Conservation (phyloP, 2,329 filamentous ascomycete species). For the Monascus ruber region DNA sequence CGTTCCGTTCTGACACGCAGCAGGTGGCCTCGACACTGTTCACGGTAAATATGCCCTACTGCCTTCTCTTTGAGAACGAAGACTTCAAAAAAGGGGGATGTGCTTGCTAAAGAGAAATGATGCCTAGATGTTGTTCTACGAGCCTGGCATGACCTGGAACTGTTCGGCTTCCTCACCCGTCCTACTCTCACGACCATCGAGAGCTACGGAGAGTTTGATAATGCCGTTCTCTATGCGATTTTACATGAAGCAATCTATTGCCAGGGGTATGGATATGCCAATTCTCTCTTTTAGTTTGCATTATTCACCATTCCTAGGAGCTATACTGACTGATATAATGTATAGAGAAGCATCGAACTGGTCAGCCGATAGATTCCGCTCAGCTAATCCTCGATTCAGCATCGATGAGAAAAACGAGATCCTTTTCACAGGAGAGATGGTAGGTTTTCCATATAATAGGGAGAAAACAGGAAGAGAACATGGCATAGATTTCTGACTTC, state of each 20-base stretch:
- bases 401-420: slow-evolving; percentile 37
- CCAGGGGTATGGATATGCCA: slow-evolving; percentile 39
- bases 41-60: slow-evolving; percentile 40
- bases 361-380: slow-evolving; percentile 48
- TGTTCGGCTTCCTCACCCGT: slow-evolving; percentile 63
- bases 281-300: background rate
- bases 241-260: slow-evolving; percentile 86
- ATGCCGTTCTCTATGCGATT: slow-evolving; percentile 69
- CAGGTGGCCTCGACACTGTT: slow-evolving; percentile 59
- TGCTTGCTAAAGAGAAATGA: background rate
- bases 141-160: slow-evolving; percentile 59
- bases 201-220: slow-evolving; percentile 56
- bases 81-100: background rate
- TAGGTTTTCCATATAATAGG: slow-evolving; percentile 11
- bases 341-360: slow-evolving; percentile 53
- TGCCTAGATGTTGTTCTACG: slow-evolving; percentile 51
- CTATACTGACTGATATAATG: slow-evolving; percentile 10
- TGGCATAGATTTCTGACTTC: too few relatives aligned
- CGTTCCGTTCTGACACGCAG: slow-evolving; percentile 5
- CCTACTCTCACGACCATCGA: slow-evolving; percentile 61
- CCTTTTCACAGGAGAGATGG: slow-evolving; percentile 85
- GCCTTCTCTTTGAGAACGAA: background rate
- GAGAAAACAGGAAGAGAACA: background rate
- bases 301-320: background rate
- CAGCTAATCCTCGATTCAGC: slow-evolving; percentile 35